phyloP scores from a whole-genome alignment of 169 alveolate genomes.

The Cyclospora cayetanensis region DNA sequence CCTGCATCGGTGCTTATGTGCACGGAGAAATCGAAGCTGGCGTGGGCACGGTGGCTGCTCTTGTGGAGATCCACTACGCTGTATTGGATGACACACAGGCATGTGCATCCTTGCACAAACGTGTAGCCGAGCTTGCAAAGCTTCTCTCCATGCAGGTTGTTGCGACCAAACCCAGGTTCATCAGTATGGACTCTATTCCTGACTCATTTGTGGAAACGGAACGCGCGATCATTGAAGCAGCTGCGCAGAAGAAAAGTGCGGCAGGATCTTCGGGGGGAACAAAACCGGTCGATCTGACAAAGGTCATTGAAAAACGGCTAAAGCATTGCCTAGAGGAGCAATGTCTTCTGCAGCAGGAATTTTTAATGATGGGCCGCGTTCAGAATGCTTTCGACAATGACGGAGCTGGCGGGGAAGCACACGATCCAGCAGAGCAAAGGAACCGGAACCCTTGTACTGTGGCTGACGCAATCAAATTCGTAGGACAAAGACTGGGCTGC shows the following conservation, averaged over 20 bases:
- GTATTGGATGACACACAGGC: not conserved
- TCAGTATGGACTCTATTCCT: not conserved
- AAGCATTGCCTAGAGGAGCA: slow-evolving; percentile 21
- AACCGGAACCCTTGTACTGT: not conserved
- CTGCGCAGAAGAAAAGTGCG: not conserved
- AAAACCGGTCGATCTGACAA: not conserved
- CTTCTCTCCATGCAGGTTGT: slow-evolving; percentile 40
- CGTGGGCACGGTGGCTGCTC: slow-evolving; percentile 30
- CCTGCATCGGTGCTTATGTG: slow-evolving; percentile 5
- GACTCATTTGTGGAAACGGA: not conserved
- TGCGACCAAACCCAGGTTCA: not conserved
- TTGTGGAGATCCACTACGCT: not conserved
- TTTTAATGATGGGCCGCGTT: not conserved
- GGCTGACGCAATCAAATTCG: slow-evolving; percentile 14
- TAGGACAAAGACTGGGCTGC: slow-evolving; percentile 37
- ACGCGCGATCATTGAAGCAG: slow-evolving; percentile 1
- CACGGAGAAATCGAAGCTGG: slow-evolving; percentile 23
- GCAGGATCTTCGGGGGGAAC: not conserved
- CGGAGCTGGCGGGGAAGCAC: not conserved
- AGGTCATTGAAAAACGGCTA: not conserved
- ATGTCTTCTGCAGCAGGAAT: slow-evolving; percentile 18
- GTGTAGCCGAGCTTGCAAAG: slow-evolving; percentile 21
- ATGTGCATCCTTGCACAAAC: not conserved
- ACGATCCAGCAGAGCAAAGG: too few relatives aligned
- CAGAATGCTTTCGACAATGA: not conserved